Evolutionary conservation across 2,329 filamentous ascomycete species (phyloP), one percentile per base, ranked within the genome.

Genomic region (Fusarium veterinarium): DNA sequence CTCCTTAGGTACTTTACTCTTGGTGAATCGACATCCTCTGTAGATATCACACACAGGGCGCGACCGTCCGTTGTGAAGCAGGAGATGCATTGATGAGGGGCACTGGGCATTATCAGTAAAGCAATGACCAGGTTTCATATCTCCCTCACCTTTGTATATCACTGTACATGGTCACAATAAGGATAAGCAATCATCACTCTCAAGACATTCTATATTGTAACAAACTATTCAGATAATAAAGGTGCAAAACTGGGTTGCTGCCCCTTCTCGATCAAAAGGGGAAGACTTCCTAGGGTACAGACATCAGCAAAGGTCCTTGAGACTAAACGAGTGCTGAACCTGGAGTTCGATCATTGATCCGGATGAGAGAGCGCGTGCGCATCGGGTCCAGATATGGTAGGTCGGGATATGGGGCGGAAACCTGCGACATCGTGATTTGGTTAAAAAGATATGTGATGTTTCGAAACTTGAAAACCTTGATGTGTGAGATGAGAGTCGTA

Each of bases 271-370:
- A 37, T 53, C 56, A 49, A 64, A 64, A 64, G 75, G 60, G 60
- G 55, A 71, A 64, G 63, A 71, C 75, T 76, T 78, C 76, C 76
- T 78, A 78, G 62, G 76, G 76, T 72, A 78, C 76, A 78, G 73
- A 77, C 63, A 78, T 78, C 76, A 78, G 76, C 67, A 77, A 65
- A 69, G 65, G 65, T 75, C 64, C 70, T 70, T 74, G 72, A 63
- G 69, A 77, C 75, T 72, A 60, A 76, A 64, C 60, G 75, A 75
- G 67, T 76, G 76, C 76, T 78, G 75, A 75, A 78, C 76, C 76
- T 77, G 66, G 64, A 64, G 46, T 73, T 75, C 56, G 68, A 55
- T 69, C 59, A 65, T 57, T 60, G 63, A 64, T 68, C 71, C 68
- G 52, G 66, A 49, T 59, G 52, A 25, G 45, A 31, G 40, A 52